These are phyloP conservation scores for Candida awuae DNA, from an alignment of 805 yeast species.

Conservation along the genomic window DNA sequence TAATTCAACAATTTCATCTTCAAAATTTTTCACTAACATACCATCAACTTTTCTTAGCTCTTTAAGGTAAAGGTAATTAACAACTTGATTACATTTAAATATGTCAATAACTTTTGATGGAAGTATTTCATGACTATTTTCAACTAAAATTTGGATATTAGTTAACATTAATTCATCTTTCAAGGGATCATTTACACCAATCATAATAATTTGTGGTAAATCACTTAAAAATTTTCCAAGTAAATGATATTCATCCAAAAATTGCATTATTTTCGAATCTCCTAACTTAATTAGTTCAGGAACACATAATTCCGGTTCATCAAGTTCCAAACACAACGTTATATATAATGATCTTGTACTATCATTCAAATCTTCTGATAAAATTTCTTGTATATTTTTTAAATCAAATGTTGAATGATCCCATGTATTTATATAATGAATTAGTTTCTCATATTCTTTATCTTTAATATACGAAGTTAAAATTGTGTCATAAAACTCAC, in stretches of 20 bases:
- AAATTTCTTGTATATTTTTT: slow-evolving; percentile 19
- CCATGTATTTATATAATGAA: slow-evolving; percentile 47
- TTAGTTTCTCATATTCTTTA: slow-evolving; percentile 31
- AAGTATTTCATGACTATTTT: slow-evolving; percentile 55
- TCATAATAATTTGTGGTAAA: slow-evolving; percentile 46
- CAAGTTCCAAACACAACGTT: slow-evolving; percentile 46
- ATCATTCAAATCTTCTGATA: slow-evolving; percentile 1
- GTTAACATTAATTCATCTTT: slow-evolving; percentile 30
- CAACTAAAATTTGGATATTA: slow-evolving; percentile 48
- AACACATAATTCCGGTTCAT: slow-evolving; percentile 57
- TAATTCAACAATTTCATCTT: slow-evolving; percentile 57
- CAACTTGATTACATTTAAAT: slow-evolving; percentile 36
- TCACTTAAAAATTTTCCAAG: slow-evolving; percentile 39
- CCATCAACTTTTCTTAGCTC: slow-evolving; percentile 50
- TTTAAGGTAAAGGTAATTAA: slow-evolving; percentile 61
- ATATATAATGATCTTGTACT: slow-evolving; percentile 38
- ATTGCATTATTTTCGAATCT: slow-evolving; percentile 47
- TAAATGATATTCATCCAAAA: slow-evolving; percentile 57
- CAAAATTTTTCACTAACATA: slow-evolving; percentile 45
- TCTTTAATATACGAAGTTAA: slow-evolving; percentile 38
- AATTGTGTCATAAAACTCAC: slow-evolving; percentile 37
- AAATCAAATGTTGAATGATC: slow-evolving; percentile 46
- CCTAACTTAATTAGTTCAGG: slow-evolving; percentile 49
- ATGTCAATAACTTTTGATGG: slow-evolving; percentile 44
- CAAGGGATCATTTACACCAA: slow-evolving; percentile 27